A percentile compares a stretch with the other conserved stretches of the same genome.
Conservation (phyloP, 1,139 yeast genomes). For the Suhomyces guaymorum region DNA sequence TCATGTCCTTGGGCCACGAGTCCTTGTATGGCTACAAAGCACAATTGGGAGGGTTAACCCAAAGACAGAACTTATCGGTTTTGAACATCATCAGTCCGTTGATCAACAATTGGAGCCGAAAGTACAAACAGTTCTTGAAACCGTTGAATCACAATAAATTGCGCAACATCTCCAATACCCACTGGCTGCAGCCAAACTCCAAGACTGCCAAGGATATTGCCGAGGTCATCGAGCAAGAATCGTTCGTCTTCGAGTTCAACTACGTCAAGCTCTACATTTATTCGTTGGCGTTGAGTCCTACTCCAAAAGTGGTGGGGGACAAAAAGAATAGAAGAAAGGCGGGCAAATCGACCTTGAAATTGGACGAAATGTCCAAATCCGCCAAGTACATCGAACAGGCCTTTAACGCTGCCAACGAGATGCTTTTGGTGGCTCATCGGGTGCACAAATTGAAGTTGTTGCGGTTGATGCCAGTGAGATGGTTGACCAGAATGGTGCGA, state of each 20-base stretch:
- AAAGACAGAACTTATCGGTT: conserved; percentile 69
- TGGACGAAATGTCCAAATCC: conserved; percentile 72
- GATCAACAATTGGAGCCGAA: conserved; percentile 74
- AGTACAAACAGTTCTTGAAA: conserved; percentile 55
- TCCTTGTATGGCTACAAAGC: conserved; percentile 71
- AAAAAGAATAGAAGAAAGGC: conserved; percentile 22
- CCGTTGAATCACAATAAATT: conserved; percentile 40
- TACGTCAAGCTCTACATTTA: conserved; percentile 82
- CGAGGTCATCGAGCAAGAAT: conserved; percentile 59
- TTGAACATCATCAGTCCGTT: conserved; percentile 74
- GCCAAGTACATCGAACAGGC: conserved; percentile 83
- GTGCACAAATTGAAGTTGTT: conserved; percentile 65
- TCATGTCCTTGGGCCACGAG: conserved; percentile 81
- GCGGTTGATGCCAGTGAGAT: conserved; percentile 82
- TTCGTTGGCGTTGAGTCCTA: conserved; percentile 70
- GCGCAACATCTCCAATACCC: conserved; percentile 27
- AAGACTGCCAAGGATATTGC: conserved; percentile 41
- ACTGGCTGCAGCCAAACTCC: conserved; percentile 38
- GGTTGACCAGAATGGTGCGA: conserved; percentile 87
- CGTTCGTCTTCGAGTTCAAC: conserved; percentile 77
- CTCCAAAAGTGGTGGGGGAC: conserved; percentile 21
- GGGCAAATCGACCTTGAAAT: conserved; percentile 39
- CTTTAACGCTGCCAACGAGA: conserved; percentile 79
- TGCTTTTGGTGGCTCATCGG: conserved; percentile 69
- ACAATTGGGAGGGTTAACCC: conserved; percentile 53